A percentile compares a stretch with the other conserved stretches of the same genome.
These are phyloP conservation scores for Trichoderma cornu-damae DNA, from an alignment of 2,329 filamentous ascomycete species.

Conservation along the genomic window DNA sequence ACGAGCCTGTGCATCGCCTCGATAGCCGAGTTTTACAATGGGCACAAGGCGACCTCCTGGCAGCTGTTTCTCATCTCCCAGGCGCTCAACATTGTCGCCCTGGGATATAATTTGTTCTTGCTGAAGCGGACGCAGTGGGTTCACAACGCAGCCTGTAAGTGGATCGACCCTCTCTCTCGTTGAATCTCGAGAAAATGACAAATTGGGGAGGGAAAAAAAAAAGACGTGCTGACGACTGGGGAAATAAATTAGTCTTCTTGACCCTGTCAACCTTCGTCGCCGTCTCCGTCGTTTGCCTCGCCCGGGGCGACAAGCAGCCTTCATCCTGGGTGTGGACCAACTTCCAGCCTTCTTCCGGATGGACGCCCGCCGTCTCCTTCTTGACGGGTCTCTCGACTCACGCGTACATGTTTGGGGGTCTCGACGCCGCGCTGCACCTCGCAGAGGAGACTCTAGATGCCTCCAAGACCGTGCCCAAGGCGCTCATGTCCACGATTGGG, in stretches of 20 bases:
- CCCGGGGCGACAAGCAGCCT: slow-evolving; percentile 5
- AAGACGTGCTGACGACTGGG: not conserved
- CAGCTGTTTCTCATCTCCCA: slow-evolving; percentile 13
- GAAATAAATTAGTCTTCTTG: slow-evolving; percentile 4
- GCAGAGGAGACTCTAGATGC: slow-evolving; percentile 35
- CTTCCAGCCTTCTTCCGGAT: slow-evolving; percentile 29
- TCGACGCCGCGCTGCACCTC: slow-evolving; percentile 36
- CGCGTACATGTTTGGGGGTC: slow-evolving; percentile 35
- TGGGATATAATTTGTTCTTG: slow-evolving; percentile 14
- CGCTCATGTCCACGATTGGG: slow-evolving; percentile 30
- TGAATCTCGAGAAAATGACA: no score
- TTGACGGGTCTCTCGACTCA: slow-evolving; percentile 37
- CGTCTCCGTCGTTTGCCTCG: slow-evolving; percentile 6
- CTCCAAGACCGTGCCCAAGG: slow-evolving; percentile 29
- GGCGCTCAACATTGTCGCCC: not conserved
- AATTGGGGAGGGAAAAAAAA: no score
- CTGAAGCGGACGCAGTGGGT: slow-evolving; percentile 13
- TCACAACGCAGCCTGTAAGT: slow-evolving; percentile 15
- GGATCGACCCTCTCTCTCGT: not conserved
- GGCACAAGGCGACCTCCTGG: not conserved
- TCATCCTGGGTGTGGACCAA: slow-evolving; percentile 27
- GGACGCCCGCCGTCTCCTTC: slow-evolving; percentile 32
- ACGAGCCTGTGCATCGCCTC: not conserved
- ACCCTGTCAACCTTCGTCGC: not conserved
- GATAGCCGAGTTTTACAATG: slow-evolving; percentile 2